Evolutionary conservation across 768 basidiomycete species (phyloP).

Genomic region (Leucocoprinus leucothites): DNA sequence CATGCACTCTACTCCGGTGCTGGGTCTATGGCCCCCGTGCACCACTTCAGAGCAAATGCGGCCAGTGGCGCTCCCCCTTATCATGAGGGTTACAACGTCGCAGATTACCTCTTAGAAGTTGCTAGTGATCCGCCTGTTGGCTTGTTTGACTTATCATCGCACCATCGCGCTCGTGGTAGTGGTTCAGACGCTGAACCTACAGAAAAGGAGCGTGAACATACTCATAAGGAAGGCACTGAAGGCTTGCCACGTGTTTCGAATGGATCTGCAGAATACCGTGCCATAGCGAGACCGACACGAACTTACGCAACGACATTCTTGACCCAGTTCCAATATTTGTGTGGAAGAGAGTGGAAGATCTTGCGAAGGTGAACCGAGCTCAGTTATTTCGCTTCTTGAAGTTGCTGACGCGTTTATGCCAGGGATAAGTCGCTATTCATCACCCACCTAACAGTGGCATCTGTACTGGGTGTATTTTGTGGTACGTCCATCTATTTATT

Average conservation of each 20-base stretch:
- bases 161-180: not conserved
- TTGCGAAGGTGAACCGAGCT: slow-evolving; percentile 48
- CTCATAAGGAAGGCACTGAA: not conserved
- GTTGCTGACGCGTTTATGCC: not conserved
- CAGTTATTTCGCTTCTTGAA: not conserved
- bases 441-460: slow-evolving; percentile 69
- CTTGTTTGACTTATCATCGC: slow-evolving; percentile 35
- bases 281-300: slow-evolving; percentile 17
- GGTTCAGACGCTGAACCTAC: not conserved
- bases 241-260: slow-evolving; percentile 11
- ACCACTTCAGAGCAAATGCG: slow-evolving; percentile 55
- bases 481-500: slow-evolving; percentile 38
- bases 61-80: slow-evolving; percentile 43
- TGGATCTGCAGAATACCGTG: slow-evolving; percentile 1
- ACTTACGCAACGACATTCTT: slow-evolving; percentile 76
- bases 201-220: not conserved
- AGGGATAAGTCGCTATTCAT: slow-evolving; percentile 84
- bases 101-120: slow-evolving; percentile 89
- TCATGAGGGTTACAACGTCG: slow-evolving; percentile 84
- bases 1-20: slow-evolving; percentile 76
- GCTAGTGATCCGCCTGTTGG: slow-evolving; percentile 62
- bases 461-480: slow-evolving; percentile 81
- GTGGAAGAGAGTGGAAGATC: slow-evolving; percentile 83
- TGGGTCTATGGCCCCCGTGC: slow-evolving; percentile 66
- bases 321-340: slow-evolving; percentile 83